phyloP scores from a whole-genome alignment of 768 basidiomycete species.

The Arthromyces matolae region DNA sequence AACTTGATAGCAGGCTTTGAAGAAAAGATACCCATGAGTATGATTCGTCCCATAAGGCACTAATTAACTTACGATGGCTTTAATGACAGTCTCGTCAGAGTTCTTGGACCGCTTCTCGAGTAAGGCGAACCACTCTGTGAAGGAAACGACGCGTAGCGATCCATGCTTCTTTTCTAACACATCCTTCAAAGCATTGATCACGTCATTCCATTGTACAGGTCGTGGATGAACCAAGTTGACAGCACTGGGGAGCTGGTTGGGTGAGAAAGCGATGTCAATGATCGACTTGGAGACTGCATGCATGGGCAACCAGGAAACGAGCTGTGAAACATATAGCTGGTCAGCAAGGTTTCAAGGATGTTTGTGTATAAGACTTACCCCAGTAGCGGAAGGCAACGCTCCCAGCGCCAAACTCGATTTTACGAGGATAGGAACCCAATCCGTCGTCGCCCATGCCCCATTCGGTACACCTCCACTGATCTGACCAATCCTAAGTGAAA shows the following conservation, averaged over 20 bases:
- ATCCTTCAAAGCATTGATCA: slow-evolving; percentile 7
- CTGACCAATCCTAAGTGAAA: slow-evolving; percentile 34
- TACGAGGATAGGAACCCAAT: slow-evolving; percentile 38
- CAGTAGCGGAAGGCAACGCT: slow-evolving; percentile 23
- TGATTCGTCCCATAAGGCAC: neutral
- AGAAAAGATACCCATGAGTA: too few species aligned
- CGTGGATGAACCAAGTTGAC: slow-evolving; percentile 32
- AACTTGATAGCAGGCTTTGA: slow-evolving; percentile 34
- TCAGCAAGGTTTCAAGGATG: too few species aligned
- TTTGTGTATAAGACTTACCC: slow-evolving; percentile 21
- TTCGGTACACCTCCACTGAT: slow-evolving; percentile 30
- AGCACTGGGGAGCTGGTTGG: slow-evolving; percentile 14
- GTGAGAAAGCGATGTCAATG: slow-evolving; percentile 24
- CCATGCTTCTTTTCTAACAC: slow-evolving; percentile 3
- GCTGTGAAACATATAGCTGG: too few species aligned
- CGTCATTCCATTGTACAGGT: slow-evolving; percentile 22
- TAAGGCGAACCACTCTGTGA: slow-evolving; percentile 15
- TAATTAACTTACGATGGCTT: slow-evolving; percentile 2
- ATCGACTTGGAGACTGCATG: slow-evolving; percentile 24
- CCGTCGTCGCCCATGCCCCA: slow-evolving; percentile 36
- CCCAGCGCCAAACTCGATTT: slow-evolving; percentile 30
- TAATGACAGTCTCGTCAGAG: neutral
- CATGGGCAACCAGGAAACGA: slow-evolving; percentile 31
- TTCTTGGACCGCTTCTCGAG: slow-evolving; percentile 12
- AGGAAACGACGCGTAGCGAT: slow-evolving; percentile 5